Conservation (phyloP, 2,329 filamentous ascomycete species). For the Claviceps paspali region DNA sequence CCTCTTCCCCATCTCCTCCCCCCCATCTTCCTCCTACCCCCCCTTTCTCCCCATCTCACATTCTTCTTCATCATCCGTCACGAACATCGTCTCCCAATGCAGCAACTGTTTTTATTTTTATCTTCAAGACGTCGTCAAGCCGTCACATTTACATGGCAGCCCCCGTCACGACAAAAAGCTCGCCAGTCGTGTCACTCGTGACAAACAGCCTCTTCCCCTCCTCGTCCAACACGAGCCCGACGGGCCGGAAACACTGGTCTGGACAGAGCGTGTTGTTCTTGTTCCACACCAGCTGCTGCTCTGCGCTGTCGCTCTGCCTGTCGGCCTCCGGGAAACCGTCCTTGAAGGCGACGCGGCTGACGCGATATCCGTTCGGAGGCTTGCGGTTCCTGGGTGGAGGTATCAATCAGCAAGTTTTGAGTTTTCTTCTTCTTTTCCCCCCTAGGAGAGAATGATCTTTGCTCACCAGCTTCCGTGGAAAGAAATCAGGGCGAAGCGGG, state of each 20-base stretch:
- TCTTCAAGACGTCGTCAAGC: too few species aligned
- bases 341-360: constrained; percentile 21
- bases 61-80: too few species aligned
- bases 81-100: too few species aligned
- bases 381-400: constrained; percentile 14
- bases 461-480: constrained; percentile 45
- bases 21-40: too few species aligned
- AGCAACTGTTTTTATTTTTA: too few species aligned
- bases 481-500: constrained; percentile 40
- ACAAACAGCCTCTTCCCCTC: constrained; percentile 32
- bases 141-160: too few species aligned
- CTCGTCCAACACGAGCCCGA: constrained; percentile 26
- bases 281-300: constrained; percentile 35
- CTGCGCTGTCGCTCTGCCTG: constrained; percentile 23
- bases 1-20: too few species aligned
- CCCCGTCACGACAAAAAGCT: constrained; percentile 32
- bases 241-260: constrained; percentile 34
- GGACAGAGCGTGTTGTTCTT: constrained; percentile 29
- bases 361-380: constrained; percentile 22
- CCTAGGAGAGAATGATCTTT: too few species aligned
- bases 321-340: constrained; percentile 19
- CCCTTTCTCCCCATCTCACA: too few species aligned
- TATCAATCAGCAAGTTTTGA: neutral
- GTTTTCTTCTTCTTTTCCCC: neutral
- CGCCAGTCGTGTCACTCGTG: constrained; percentile 36